Base-by-base conservation (phyloP, 768 basidiomycete species). In the Naganishia friedmannii region DNA sequence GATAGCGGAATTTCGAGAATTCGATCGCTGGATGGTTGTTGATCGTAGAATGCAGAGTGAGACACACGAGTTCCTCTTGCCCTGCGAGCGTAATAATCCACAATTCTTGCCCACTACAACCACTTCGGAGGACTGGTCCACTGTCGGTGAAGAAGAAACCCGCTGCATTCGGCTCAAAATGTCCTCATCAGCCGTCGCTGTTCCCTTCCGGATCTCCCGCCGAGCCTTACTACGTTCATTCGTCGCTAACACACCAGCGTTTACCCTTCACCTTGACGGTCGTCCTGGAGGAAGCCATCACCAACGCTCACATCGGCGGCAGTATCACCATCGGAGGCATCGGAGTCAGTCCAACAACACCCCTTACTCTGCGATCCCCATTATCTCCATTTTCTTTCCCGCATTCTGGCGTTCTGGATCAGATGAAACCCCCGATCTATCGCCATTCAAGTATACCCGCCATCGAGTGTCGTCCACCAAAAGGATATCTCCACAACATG, bases 401-500 rank as follows among this genome's bases (percentile, higher is more conserved):
- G 70, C 68, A 48, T 65, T 75, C 42, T 74, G 70, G 56, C 66
- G 72, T 29, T 58, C 56, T n/a, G 37, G 56, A 9, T 48, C 71
- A 8, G 31, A 57, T n/a, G 42, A 57, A 4, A 57, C 57, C 7
- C 65, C 63, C 5, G 34, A 23, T n/a, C 57, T 80, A 7, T 72
- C 75, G 13, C 74, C 78, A 3, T 68, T 73, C 26, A 46, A 65
- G n/a, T 78, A 79, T 65, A 75, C 77, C 23, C 55, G 72, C n/a
- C 78, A 78, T 31, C 53, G 53, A 1, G 69, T 80, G 6, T 28
- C 53, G 12, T 69, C 75, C 31, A 72, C 71, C 32, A 42, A 66
- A 9, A 17, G 37, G 19, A 53, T 78, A 39, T 55, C 71, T n/a
- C 68, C 74, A 9, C 69, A 74, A 54, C 77, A 80, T 65, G 71